Conservation (phyloP, 306 rosid species). For the Citrullus amarus region DNA sequence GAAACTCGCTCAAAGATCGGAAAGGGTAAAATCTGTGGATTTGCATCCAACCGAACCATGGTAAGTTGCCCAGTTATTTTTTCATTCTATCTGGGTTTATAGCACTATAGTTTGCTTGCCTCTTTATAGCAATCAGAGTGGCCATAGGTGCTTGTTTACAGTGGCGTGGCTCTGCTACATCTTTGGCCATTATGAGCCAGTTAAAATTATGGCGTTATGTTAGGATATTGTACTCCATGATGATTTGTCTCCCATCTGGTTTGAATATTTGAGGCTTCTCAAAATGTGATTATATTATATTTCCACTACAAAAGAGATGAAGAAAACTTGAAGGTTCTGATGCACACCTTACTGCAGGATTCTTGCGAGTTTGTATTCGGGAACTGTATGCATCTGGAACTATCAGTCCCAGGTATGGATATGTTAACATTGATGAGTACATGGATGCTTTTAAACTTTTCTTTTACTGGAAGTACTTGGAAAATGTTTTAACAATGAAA, state of each 20-base stretch:
- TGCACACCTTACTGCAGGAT: constrained; percentile 43
- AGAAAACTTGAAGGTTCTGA: not conserved
- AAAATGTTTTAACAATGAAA: not conserved
- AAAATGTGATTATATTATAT: not conserved
- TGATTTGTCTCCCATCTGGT: not conserved
- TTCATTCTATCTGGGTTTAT: not conserved
- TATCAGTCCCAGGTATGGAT: constrained; percentile 78
- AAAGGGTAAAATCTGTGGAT: constrained; percentile 93
- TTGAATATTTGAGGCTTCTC: not conserved
- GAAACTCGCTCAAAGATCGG: constrained; percentile 57
- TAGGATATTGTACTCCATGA: not conserved
- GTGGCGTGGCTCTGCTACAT: not conserved
- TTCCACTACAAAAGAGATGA: not conserved
- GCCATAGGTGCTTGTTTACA: not conserved
- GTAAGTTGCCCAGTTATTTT: constrained; percentile 31
- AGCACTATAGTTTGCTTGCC: constrained; percentile 1
- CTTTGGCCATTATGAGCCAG: not conserved
- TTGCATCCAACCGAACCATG: constrained; percentile 99
- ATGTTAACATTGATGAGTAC: not conserved
- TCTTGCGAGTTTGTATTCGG: constrained; percentile 89
- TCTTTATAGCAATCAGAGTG: constrained; percentile 1
- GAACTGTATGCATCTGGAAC: constrained; percentile 90
- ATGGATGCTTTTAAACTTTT: not conserved
- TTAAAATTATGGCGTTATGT: not conserved
- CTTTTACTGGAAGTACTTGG: not conserved